Percentiles rank a stretch among this genome's conserved stretches.
Conservation (phyloP, 257 asterid genomes). For the Datura wrightii region DNA sequence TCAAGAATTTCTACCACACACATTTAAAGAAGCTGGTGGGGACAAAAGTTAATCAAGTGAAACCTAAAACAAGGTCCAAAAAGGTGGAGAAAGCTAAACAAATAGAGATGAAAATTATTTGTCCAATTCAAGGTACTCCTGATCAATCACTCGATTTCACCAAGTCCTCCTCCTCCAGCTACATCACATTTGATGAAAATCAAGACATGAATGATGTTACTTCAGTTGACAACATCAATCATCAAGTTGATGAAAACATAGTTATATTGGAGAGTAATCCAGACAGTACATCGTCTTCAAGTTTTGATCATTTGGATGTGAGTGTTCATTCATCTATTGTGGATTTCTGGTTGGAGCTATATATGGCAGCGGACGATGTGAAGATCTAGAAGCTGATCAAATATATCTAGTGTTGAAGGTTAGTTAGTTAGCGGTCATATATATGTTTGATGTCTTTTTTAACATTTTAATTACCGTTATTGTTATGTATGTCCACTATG, state of each 20-base stretch:
- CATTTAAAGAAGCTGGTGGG: constrained; percentile 15
- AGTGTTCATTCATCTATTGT: background rate
- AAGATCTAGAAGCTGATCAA: background rate
- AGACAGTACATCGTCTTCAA: background rate
- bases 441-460: too few relatives aligned
- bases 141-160: background rate
- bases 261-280: constrained; percentile 23
- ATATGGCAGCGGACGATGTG: background rate
- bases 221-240: background rate
- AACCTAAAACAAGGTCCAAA: background rate
- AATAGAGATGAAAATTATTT: background rate
- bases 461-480: too few relatives aligned
- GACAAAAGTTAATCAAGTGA: background rate
- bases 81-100: background rate
- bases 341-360: background rate
- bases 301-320: background rate
- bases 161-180: background rate
- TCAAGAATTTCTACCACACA: constrained; percentile 34
- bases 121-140: background rate
- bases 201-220: background rate
- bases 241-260: background rate
- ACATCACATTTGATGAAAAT: background rate
- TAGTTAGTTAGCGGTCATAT: too few relatives aligned
- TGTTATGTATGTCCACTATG: too few relatives aligned
- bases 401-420: background rate